Base-by-base conservation (phyloP, 2,329 filamentous ascomycete species). In the Cercospora sp. region DNA sequence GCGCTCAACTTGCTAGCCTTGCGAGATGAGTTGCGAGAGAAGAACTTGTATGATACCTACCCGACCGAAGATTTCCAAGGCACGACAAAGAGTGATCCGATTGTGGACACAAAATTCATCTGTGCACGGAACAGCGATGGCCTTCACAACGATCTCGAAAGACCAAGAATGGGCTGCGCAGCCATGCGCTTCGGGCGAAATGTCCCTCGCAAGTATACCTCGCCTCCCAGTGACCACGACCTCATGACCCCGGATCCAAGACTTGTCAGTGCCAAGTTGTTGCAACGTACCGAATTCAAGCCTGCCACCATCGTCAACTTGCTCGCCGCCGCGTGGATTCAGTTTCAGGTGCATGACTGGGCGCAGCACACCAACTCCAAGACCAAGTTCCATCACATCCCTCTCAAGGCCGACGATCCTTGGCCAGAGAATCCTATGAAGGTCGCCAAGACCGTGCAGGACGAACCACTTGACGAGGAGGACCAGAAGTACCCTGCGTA, bases 261-360 rank as follows among this genome's bases (percentile, higher is more conserved):
- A 40, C 65, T 81, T 13, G 75, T 85, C 57, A 83, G 81, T 65
- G 76, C 83, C 55, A 74, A 73, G 49, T 78, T 85, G 64, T 76
- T 84, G 76, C 77, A 77, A 21, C 76, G 82, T 8, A 77, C 80
- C n/a, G 75, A 74, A 3, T 84, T 84, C 70, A 81, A 81, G 26
- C 82, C 81, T 3, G 82, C 82, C 0, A 83, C 81, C 0, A 81
- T 77, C 1, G 65, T 84, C 66, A 85, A 84, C 65, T 69, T 84
- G 45, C 74, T 84, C 6, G 82, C 82, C 2, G 82, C 82, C 13
- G 82, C 82, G 1, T 84, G 82, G 82, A 83, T 84, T n/a, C 82
- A 85, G 69, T 84, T 84, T 63, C 81, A 83, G 65, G 79, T 79
- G 0, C 82, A 84, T 65, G 81, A 82, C 66, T 83, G 81, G 81